Conservation (phyloP, 257 asterid species). For the Solanum sejunctum region DNA sequence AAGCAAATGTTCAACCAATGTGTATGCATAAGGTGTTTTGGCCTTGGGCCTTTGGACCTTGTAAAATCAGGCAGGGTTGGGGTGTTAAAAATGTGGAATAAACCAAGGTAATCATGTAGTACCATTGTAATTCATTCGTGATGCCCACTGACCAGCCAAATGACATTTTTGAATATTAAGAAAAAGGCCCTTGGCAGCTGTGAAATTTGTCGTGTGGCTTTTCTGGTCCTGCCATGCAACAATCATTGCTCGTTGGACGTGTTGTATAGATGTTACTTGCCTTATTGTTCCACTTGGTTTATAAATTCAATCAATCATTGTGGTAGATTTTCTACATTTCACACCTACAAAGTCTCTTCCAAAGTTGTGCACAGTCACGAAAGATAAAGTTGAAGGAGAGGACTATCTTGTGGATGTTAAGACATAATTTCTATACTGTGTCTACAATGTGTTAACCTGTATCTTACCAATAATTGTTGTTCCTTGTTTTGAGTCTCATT, state of each 20-base stretch:
- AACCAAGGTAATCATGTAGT: background rate
- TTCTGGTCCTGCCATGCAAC: background rate
- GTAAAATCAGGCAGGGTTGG: background rate
- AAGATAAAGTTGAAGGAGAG: background rate
- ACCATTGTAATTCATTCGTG: background rate
- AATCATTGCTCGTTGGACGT: background rate
- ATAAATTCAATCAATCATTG: background rate
- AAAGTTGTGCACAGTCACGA: background rate
- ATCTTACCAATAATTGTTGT: background rate
- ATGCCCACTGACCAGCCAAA: background rate
- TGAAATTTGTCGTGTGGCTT: background rate
- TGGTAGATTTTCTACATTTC: background rate
- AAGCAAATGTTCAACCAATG: background rate
- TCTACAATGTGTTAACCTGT: background rate
- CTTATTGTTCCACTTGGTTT: background rate
- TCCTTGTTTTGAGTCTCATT: background rate
- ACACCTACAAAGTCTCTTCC: background rate
- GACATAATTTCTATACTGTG: background rate
- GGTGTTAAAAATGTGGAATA: background rate
- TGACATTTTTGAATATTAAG: background rate
- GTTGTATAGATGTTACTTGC: background rate
- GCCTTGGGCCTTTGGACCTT: background rate
- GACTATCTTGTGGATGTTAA: background rate
- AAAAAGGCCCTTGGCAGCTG: background rate
- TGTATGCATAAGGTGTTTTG: background rate